A percentile compares a stretch with the other conserved stretches of the same genome.
These are phyloP conservation scores for Leishmania arabica DNA, from an alignment of 208 protist species.

Conservation along the genomic window DNA sequence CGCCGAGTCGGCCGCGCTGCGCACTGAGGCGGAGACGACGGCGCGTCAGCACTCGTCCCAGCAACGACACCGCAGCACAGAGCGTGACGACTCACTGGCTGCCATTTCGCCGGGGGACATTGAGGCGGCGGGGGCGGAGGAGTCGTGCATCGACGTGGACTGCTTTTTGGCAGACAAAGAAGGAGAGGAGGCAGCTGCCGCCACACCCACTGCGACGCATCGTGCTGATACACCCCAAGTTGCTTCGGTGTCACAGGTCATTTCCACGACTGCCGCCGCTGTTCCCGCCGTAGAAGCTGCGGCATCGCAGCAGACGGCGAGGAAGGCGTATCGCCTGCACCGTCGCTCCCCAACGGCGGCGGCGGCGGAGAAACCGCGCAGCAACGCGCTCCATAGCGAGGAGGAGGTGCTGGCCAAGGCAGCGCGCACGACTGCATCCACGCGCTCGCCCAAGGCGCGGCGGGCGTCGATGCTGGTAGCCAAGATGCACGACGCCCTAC, in stretches of 20 bases:
- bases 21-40: slow-evolving; percentile 11
- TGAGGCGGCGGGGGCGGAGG: slow-evolving; percentile 2
- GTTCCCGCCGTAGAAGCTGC: not conserved
- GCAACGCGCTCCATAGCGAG: not conserved
- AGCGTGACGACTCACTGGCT: not conserved
- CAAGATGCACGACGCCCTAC: not conserved
- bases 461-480: slow-evolving; percentile 2
- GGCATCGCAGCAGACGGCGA: not conserved
- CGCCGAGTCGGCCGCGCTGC: slow-evolving; percentile 8
- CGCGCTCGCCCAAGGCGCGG: not conserved
- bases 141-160: slow-evolving; percentile 14
- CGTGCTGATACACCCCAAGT: not conserved
- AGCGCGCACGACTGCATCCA: not conserved
- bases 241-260: not conserved
- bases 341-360: slow-evolving; percentile 3
- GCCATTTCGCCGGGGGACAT: not conserved
- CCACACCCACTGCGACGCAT: not conserved
- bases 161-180: slow-evolving; percentile 3
- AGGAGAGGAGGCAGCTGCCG: not conserved
- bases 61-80: not conserved
- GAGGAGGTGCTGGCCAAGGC: not conserved
- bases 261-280: not conserved
- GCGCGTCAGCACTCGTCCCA: not conserved
- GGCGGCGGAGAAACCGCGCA: not conserved
- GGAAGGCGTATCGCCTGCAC: slow-evolving; percentile 8